Evolutionary conservation across 306 rosid species (phyloP).

Genomic region (Mimosa pudica): DNA sequence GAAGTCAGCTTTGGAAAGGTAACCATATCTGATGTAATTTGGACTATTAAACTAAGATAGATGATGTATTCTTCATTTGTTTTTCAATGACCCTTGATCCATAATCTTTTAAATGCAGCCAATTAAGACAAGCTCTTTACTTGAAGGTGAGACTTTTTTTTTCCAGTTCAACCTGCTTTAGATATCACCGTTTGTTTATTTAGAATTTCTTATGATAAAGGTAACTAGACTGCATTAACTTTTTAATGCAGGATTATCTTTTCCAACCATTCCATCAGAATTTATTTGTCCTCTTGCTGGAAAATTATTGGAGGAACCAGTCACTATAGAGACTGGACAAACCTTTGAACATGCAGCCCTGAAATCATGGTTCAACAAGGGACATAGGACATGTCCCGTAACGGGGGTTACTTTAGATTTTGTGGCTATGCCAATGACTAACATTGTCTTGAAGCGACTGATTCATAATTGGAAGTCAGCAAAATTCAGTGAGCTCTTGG

Average conservation of each 20-base stretch:
- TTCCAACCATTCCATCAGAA: constrained; percentile 60
- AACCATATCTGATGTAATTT: constrained; percentile 30
- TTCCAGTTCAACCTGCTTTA: constrained; percentile 15
- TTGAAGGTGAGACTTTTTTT: constrained; percentile 55
- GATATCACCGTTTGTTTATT: constrained; percentile 18
- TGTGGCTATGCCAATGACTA: constrained; percentile 56
- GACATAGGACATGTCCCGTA: constrained; percentile 74
- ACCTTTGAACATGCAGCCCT: constrained; percentile 73
- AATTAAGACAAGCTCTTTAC: constrained; percentile 42
- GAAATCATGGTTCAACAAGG: constrained; percentile 73
- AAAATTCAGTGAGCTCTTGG: constrained; percentile 48
- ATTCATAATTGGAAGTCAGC: constrained; percentile 72
- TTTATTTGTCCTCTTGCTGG: constrained; percentile 78
- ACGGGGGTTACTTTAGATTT: constrained; percentile 66
- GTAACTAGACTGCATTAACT: constrained; percentile 24
- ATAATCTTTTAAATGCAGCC: constrained; percentile 50
- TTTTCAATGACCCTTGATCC: constrained; percentile 31
- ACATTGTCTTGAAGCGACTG: constrained; percentile 68
- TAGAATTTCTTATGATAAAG: constrained; percentile 38
- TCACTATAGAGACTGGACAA: constrained; percentile 80
- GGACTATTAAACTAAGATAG: background rate
- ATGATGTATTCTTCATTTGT: background rate
- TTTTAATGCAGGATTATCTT: constrained; percentile 56
- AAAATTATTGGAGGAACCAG: constrained; percentile 73
- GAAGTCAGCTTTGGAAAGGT: background rate